A percentile compares a stretch with the other conserved stretches of the same genome.
phyloP scores from a whole-genome alignment of 345 rosid species.

The Raphanus sativus region DNA sequence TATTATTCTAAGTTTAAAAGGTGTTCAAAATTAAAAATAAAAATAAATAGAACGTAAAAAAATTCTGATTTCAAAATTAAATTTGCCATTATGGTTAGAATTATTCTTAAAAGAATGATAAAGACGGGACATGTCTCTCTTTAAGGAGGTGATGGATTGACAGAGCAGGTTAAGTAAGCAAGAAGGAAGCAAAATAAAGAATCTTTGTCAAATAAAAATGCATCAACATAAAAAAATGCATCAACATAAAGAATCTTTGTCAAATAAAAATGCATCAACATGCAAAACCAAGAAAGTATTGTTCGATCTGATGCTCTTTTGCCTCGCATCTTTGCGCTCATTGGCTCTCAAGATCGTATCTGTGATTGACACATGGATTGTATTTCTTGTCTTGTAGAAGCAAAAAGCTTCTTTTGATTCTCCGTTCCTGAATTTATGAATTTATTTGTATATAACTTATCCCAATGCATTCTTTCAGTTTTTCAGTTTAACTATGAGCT shows the following conservation, averaged over 20 bases:
- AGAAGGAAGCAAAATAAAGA: conserved; percentile 21
- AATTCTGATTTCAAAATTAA: neutral
- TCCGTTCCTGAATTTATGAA: conserved; percentile 12
- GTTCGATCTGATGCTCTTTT: conserved; percentile 31
- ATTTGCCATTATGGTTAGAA: neutral
- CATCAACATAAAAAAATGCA: conserved; percentile 33
- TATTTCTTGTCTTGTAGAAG: conserved; percentile 16
- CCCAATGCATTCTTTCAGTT: conserved; percentile 18
- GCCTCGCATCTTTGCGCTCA: conserved; percentile 29
- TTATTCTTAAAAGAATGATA: neutral
- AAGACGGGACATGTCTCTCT: neutral
- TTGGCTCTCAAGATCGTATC: conserved; percentile 34
- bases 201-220: conserved; percentile 35
- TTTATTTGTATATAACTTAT: conserved; percentile 10
- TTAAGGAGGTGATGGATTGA: neutral
- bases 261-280: conserved; percentile 29
- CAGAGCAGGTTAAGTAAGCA: conserved; percentile 19
- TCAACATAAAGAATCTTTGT: conserved; percentile 24
- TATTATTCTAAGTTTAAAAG: neutral
- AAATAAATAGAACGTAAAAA: neutral
- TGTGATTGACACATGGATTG: conserved; percentile 40
- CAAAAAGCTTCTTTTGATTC: conserved; percentile 35
- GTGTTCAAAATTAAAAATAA: neutral
- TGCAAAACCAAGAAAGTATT: conserved; percentile 26
- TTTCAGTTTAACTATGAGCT: neutral